phyloP scores from a whole-genome alignment of 805 yeast genomes.

The Sugiyamaella qingdaonensis region DNA sequence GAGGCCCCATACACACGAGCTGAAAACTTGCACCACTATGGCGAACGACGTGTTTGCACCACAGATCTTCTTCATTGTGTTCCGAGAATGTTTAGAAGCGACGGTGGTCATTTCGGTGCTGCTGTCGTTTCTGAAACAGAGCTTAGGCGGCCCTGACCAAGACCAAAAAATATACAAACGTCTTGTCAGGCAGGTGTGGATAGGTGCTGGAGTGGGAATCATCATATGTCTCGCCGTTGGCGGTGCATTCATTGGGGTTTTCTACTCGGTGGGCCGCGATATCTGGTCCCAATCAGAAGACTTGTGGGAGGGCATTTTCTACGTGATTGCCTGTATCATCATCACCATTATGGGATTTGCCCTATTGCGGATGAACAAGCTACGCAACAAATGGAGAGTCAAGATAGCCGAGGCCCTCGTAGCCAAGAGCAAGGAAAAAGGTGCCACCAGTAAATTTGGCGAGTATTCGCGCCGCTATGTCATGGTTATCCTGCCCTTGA shows the following conservation, averaged over 20 bases:
- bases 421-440: slow-evolving; percentile 39
- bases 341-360: slow-evolving; percentile 93
- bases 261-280: slow-evolving; percentile 72
- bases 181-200: slow-evolving; percentile 74
- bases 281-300: slow-evolving; percentile 88
- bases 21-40: slow-evolving; percentile 29
- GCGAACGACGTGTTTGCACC: slow-evolving; percentile 49
- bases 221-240: slow-evolving; percentile 77
- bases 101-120: slow-evolving; percentile 83
- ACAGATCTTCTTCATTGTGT: slow-evolving; percentile 76
- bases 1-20: background rate
- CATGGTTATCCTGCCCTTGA: slow-evolving; percentile 81
- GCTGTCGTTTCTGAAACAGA: slow-evolving; percentile 83
- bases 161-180: slow-evolving; percentile 47
- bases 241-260: slow-evolving; percentile 88
- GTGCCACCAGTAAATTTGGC: slow-evolving; percentile 30
- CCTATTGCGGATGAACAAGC: slow-evolving; percentile 89
- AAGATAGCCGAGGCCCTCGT: slow-evolving; percentile 71
- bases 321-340: slow-evolving; percentile 80
- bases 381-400: slow-evolving; percentile 94
- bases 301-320: slow-evolving; percentile 93
- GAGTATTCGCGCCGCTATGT: slow-evolving; percentile 50
- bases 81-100: slow-evolving; percentile 92
- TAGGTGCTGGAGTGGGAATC: slow-evolving; percentile 69
- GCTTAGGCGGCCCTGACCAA: slow-evolving; percentile 51